Evolutionary conservation across 1,139 yeast genomes (phyloP), one percentile per base, ranked within the genome.

Genomic region (Saccharomycopsis crataegensis): DNA sequence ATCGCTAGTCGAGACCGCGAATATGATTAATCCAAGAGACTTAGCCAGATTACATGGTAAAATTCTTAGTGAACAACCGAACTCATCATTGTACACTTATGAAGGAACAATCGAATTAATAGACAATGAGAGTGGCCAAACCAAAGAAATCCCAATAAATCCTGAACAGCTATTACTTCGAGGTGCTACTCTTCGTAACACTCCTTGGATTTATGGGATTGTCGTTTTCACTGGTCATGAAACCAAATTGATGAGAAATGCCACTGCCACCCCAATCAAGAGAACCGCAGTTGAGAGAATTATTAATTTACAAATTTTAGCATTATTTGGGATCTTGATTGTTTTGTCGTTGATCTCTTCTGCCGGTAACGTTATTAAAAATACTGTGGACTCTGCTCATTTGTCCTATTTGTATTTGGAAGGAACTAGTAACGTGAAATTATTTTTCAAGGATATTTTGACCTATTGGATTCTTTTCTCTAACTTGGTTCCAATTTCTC

Each of bases 191-290:
- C 75, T 94, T 59, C 78, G 97, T 68, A 94, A 94, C 64, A 94
- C 99, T 0, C 89, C 84, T 50, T 94, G 97, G 97, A 81, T 94
- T 48, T 90, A 89, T 62, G 99, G 99, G 34, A 76, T 90, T 48
- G 97, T 88, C 2, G 81, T 93, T 1, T 94, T 93, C 66, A 94
- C 99, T 0, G 99, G 99, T 33, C 99, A 94, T 67, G 99, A 94
- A 70, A 93, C 99, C 0, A 94, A 94, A 65, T 76, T 94, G 60
- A 93, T 94, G 99, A 81, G 99, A 65, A 94, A 94, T 71, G 99
- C 99, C 12, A 91, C 98, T 1, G 97, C 99, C 2, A 85, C 99
- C 1, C 99, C 99, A 4, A 94, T 94, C 63, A 94, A 94, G 66
- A 79, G 96, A 64, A 94, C 99, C 1, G 96, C 96, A 33, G 98